Base-by-base conservation (phyloP, 352 stramenopile genomes). In the Globisporangium yorkense region DNA sequence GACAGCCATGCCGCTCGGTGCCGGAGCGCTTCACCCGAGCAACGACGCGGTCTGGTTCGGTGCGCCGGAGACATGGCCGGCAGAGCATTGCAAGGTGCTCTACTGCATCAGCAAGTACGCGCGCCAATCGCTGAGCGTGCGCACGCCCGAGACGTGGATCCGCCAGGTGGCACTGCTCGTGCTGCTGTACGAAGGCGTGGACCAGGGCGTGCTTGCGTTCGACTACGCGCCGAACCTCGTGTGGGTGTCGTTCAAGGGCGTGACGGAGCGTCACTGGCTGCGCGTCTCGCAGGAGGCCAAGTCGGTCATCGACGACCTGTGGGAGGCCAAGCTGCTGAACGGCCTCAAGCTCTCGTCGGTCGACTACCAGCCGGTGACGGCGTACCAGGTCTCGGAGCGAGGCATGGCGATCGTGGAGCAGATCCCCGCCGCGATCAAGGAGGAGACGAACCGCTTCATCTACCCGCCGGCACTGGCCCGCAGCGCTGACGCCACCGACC, bases 171-270 rank as follows among this genome's bases (percentile, higher is more conserved):
- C 96, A 52, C 70, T 99, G 37, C 82, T 97, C 41, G 93, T 99
- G 54, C 68, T 99, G 13, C 71, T 98, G 20, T 98, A 99, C 62
- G 96, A 99, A 71, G 96, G 94, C 13, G 97, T 99, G 37, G 92
- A 98, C 33, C 56, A 84, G 10, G 85, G 92, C n/a, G 75, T 96
- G 24, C 73, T 99, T 35, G 77, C 96, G 33, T 99, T 98, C 56
- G 96, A 98, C 76, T 99, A 99, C 65, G 93, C 94, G 48, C 96
- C 96, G 21, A 93, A 90, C 48, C 92, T 92, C 18, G 82, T 84
- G 44, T 86, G 97, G 66, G 85, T 99, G 20, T 93, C 97, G 15
- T 94, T 94, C 69, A 69, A 92, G 51, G 74, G 89, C 18, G 72
- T 90, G 18, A 84, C 77, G 3, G 79, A 91, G 43, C 77, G 78